Conservation (phyloP, 495 filamentous ascomycete species). For the Penicillium lividum region DNA sequence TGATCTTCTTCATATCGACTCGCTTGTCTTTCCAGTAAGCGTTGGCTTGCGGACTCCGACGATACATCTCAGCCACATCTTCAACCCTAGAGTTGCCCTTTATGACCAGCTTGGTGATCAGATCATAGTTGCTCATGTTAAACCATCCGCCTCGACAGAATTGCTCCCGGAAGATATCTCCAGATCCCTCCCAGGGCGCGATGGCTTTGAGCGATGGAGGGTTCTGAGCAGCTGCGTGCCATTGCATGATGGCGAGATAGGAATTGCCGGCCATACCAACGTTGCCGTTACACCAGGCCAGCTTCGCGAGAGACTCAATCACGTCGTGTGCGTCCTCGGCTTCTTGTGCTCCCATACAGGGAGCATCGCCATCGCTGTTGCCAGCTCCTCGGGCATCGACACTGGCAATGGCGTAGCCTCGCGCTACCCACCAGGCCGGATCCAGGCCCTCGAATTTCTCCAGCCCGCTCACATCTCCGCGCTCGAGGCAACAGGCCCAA, state of each 20-base stretch:
- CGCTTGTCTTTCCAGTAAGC: conserved; percentile 35
- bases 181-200: conserved; percentile 48
- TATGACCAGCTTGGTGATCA: conserved; percentile 31
- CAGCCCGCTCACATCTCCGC: conserved; percentile 20
- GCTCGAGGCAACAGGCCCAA: conserved; percentile 27
- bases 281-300: conserved; percentile 47
- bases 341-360: conserved; percentile 45
- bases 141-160: conserved; percentile 22
- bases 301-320: conserved; percentile 40
- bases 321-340: conserved; percentile 47
- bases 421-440: conserved; percentile 39
- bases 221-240: conserved; percentile 39
- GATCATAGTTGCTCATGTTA: conserved; percentile 18
- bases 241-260: conserved; percentile 39
- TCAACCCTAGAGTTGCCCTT: conserved; percentile 32
- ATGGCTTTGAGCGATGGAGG: conserved; percentile 45
- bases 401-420: conserved; percentile 48
- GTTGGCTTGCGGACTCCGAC: conserved; percentile 19
- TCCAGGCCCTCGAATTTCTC: conserved; percentile 51
- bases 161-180: conserved; percentile 45
- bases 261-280: conserved; percentile 49
- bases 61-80: conserved; percentile 34
- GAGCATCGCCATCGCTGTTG: conserved; percentile 38
- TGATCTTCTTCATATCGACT: conserved; percentile 19
- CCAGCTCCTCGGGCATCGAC: conserved; percentile 46